These are phyloP conservation scores for Dovyalis caffra DNA, from an alignment of 345 rosid species.

Conservation along the genomic window DNA sequence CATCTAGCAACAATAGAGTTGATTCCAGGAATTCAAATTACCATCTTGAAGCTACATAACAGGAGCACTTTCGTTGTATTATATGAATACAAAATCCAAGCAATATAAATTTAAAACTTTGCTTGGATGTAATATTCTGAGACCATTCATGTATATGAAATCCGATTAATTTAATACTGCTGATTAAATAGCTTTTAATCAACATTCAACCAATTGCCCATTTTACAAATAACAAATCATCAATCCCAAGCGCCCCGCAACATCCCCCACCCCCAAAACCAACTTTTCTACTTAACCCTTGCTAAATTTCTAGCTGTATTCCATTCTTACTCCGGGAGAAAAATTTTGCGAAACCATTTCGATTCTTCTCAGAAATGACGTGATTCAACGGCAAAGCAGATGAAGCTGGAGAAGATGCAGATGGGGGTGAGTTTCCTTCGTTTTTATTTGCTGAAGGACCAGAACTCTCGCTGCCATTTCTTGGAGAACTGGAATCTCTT, in stretches of 20 bases:
- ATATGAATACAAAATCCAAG: not conserved
- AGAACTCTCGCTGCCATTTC: slow-evolving; percentile 22
- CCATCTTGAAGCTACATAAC: not conserved
- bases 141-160: slow-evolving; percentile 9
- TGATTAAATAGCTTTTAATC: slow-evolving; percentile 43
- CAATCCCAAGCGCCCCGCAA: too few species aligned
- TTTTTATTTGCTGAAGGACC: slow-evolving; percentile 27
- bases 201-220: slow-evolving; percentile 6
- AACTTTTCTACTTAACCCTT: not conserved
- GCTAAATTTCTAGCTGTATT: slow-evolving; percentile 76
- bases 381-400: slow-evolving; percentile 43
- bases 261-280: too few species aligned
- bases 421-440: slow-evolving; percentile 35
- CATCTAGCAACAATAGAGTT: not conserved
- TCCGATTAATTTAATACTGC: not conserved
- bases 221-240: slow-evolving; percentile 8
- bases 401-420: slow-evolving; percentile 42
- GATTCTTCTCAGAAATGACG: slow-evolving; percentile 63
- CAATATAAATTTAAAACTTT: not conserved
- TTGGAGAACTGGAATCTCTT: slow-evolving; percentile 35
- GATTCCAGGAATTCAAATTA: not conserved
- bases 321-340: slow-evolving; percentile 88
- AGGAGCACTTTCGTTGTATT: not conserved
- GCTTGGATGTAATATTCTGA: not conserved
- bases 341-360: slow-evolving; percentile 85